Base-by-base conservation (phyloP, 2,329 filamentous ascomycete genomes). In the Venturia asperata region DNA sequence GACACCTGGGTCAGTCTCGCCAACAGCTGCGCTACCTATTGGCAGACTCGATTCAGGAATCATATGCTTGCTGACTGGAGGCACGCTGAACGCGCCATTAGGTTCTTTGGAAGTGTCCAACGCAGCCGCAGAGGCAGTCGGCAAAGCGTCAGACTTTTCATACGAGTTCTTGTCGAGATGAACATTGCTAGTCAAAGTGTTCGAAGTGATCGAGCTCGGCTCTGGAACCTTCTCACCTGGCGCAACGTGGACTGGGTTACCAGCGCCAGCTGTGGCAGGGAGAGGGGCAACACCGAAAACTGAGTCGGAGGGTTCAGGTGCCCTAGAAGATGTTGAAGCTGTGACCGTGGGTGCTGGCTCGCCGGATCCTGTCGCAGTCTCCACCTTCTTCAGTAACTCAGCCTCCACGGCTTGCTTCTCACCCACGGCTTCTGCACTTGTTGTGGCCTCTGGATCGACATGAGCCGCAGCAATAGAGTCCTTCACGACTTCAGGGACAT, bases 21-120 rank as follows among this genome's bases (percentile, higher is more conserved):
- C 71, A 64, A 74, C 74, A 61, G 71, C 70, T 24, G 73, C 70
- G 3, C 71, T 73, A 15, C 82, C 83, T 75, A 92, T 87, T 15
- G 90, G 89, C 68, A 94, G 81, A 75, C 88, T 90, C 9, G 90
- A 93, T 77, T 95, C 91, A 21, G 91, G 91, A 68, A 94, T 92
- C 74, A 90, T 79, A 75, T 82, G 87, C 67, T 80, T 82, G 21
- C 83, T 80, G 65, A 87, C 74, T 37, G 72, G 71, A 63, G 80
- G 80, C 49, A 82, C 69, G 68, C 71, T 74, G 68, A 81, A 79
- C 71, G 80, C 77, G 65, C 76, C 75, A 65, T 45, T 61, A 10
- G 30, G 11, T n/a, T 24, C 52, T 19, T 37, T 37, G 15, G 27
- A 55, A 21, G 49, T 24, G 24, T 52, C 47, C 21, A 37, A 19